phyloP scores from a whole-genome alignment of 2,329 filamentous ascomycete species.

The Paradendryphiella salina region DNA sequence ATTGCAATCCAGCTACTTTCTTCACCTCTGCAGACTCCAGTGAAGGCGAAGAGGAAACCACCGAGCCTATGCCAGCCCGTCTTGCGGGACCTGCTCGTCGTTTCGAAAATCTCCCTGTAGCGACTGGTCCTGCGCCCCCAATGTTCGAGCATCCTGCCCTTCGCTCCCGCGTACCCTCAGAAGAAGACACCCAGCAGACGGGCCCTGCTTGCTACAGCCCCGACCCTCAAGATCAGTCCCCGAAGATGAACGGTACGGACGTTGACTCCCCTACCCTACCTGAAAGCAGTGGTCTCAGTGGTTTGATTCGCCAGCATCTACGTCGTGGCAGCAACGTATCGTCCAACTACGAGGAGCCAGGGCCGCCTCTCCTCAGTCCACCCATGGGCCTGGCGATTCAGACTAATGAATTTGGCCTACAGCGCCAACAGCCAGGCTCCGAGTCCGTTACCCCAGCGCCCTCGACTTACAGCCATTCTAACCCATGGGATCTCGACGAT shows the following conservation, averaged over 20 bases:
- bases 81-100: conserved; percentile 32
- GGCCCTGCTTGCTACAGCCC: conserved; percentile 8
- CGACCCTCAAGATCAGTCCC: conserved; percentile 11
- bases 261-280: conserved; percentile 80
- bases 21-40: conserved; percentile 39
- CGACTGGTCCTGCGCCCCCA: conserved; percentile 39
- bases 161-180: conserved; percentile 39
- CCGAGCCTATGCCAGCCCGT: conserved; percentile 17
- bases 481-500: conserved; percentile 60
- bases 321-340: conserved; percentile 80
- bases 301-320: conserved; percentile 82
- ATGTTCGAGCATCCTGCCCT: conserved; percentile 46
- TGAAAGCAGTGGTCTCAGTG: conserved; percentile 67
- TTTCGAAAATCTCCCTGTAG: conserved; percentile 42
- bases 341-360: conserved; percentile 64
- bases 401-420: conserved; percentile 37
- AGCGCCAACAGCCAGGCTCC: conserved; percentile 34
- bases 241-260: conserved; percentile 27
- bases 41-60: conserved; percentile 37
- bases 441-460: conserved; percentile 50
- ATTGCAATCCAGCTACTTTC: conserved; percentile 31
- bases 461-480: conserved; percentile 56
- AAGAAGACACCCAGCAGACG: conserved; percentile 17
- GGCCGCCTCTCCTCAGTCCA: conserved; percentile 50
- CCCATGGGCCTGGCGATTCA: conserved; percentile 46